These are phyloP conservation scores for Aureobasidium mangrovei DNA, from an alignment of 2,329 filamentous ascomycete species.

Conservation along the genomic window DNA sequence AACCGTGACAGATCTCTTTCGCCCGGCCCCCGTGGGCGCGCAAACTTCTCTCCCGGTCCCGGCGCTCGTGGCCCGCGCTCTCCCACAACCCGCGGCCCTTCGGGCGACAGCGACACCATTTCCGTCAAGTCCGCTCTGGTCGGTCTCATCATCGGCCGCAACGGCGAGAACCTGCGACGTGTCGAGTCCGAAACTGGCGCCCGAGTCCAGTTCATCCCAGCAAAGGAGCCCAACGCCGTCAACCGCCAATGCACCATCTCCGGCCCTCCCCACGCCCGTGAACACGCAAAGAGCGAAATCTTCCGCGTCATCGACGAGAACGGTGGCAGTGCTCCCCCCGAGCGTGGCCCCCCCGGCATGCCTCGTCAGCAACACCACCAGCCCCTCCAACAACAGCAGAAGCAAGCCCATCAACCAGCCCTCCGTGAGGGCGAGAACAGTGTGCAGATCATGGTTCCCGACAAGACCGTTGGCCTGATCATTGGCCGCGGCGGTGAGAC, in stretches of 20 bases:
- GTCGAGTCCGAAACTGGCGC: conserved; percentile 77
- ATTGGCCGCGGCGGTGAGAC: conserved; percentile 92
- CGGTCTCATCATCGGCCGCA: conserved; percentile 80
- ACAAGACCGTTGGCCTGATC: conserved; percentile 84
- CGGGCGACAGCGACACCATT: conserved; percentile 72
- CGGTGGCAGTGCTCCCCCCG: conserved; percentile 31
- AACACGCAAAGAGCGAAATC: conserved; percentile 73
- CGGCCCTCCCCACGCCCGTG: conserved; percentile 61
- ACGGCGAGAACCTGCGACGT: conserved; percentile 78
- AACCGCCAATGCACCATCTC: conserved; percentile 81
- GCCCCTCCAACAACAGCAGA: conserved; percentile 21
- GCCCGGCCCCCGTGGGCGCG: conserved; percentile 45
- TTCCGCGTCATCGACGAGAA: conserved; percentile 83
- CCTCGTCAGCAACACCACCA: neutral
- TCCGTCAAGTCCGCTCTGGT: conserved; percentile 80
- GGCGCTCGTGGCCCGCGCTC: conserved; percentile 19
- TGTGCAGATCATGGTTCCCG: conserved; percentile 89
- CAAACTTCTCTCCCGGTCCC: conserved; percentile 24
- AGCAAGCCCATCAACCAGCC: conserved; percentile 28
- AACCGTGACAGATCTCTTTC: conserved; percentile 67
- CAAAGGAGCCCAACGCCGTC: conserved; percentile 60
- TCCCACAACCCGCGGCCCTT: conserved; percentile 41
- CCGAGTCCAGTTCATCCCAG: conserved; percentile 78
- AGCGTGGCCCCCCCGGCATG: conserved; percentile 5
- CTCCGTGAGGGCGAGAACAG: conserved; percentile 74